Evolutionary conservation across 2,329 filamentous ascomycete species (phyloP).

Genomic region (Pezicula neosporulosa): DNA sequence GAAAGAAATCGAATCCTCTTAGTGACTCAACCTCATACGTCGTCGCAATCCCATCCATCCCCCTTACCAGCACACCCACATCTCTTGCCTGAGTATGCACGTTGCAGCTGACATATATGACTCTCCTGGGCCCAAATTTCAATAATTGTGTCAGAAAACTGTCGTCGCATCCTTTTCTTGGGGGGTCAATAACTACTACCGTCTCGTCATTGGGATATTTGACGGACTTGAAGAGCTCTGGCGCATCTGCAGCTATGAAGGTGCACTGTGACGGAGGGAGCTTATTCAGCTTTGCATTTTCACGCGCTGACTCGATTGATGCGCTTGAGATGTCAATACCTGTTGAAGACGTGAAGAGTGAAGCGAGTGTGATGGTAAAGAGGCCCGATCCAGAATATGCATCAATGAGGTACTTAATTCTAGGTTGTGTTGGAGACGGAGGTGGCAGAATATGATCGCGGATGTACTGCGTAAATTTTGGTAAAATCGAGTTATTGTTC

Average conservation of each 20-base stretch:
- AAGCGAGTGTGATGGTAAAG: constrained; percentile 90
- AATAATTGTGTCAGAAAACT: constrained; percentile 81
- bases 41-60: constrained; percentile 44
- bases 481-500: constrained; percentile 98
- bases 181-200: constrained; percentile 93
- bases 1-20: constrained; percentile 95
- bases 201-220: constrained; percentile 76
- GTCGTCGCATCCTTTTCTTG: constrained; percentile 88
- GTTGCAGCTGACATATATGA: constrained; percentile 96
- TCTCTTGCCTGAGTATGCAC: constrained; percentile 96
- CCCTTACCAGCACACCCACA: constrained; percentile 80
- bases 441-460: constrained; percentile 70
- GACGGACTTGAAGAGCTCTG: constrained; percentile 75
- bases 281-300: constrained; percentile 76
- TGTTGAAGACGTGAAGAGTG: constrained; percentile 76
- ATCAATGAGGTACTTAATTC: constrained; percentile 86
- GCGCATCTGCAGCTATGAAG: constrained; percentile 88
- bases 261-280: constrained; percentile 64
- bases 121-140: constrained; percentile 69
- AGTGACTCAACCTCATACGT: constrained; percentile 87
- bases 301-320: constrained; percentile 74
- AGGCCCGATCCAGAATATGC: constrained; percentile 96
- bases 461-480: constrained; percentile 82
- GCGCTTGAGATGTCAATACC: constrained; percentile 86
- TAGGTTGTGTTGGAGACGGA: constrained; percentile 26